Evolutionary conservation across 805 yeast genomes (phyloP), one percentile per base, ranked within the genome.

Genomic region (Ogataea degrootiae): DNA sequence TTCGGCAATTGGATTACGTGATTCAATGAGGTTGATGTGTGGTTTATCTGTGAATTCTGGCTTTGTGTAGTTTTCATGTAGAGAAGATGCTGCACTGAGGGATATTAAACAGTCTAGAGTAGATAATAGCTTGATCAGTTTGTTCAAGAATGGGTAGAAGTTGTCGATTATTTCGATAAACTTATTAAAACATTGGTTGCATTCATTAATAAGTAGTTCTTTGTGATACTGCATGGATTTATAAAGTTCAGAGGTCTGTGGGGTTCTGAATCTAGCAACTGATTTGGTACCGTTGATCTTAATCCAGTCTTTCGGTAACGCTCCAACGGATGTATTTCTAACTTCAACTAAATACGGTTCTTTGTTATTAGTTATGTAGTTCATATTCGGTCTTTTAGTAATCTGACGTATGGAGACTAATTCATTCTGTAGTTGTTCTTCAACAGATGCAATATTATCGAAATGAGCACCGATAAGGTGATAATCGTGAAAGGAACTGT

Each of bases 301-400:
- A 12, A 84, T 67, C 96, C 97, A 92, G 44, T 79, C 80, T 2
- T 69, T 56, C 0, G 98, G 98, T 2, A 91, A 65, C 1, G 68
- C 64, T 39, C 76, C 77, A 2, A 76, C 70, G 39, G 77, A 77
- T 12, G 76, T 66, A 51, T 82, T 82, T 39, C 88, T 69, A 0
- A 92, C 82, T 57, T 91, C 97, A 21, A 94, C 74, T 42, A 91
- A 68, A 58, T 83, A 86, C 2, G 88, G 84, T 19, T 84, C 86
- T 44, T 80, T 83, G 43, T 77, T 73, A 46, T 77, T 80, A 14
- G 82, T 74, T 26, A 72, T 69, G 56, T 71, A 89, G 19, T 74
- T 68, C 45, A 85, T 60, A 37, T 76, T 70, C 0, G 91, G 86
- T 29, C 87, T 69, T 29, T 74, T 75, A 29, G 87, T 62, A 0